Conservation (phyloP, 805 yeast genomes). For the Phaffomyces antillensis region DNA sequence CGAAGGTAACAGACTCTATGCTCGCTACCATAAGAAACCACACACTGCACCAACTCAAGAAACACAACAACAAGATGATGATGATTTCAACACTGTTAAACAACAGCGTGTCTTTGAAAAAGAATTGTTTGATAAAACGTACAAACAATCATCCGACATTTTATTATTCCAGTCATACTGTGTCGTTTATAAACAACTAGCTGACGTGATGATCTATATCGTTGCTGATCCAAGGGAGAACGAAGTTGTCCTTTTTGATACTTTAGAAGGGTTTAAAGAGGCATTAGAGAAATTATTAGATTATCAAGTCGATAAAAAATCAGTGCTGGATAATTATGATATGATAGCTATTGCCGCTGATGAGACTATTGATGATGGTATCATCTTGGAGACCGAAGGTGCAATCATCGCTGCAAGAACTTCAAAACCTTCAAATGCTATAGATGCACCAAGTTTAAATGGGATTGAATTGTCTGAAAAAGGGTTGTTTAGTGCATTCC, state of each 20-base stretch:
- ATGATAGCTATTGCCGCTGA: constrained; percentile 80
- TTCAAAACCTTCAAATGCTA: constrained; percentile 76
- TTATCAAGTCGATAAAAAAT: constrained; percentile 63
- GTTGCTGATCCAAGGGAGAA: constrained; percentile 78
- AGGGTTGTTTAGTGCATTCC: constrained; percentile 77
- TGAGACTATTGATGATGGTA: constrained; percentile 90
- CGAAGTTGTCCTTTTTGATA: constrained; percentile 71
- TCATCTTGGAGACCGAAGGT: constrained; percentile 85
- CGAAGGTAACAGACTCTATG: constrained; percentile 71
- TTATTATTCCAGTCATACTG: constrained; percentile 71
- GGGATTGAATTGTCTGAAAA: constrained; percentile 63
- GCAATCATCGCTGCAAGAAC: constrained; percentile 84
- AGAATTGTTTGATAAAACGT: constrained; percentile 64
- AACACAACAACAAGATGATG: constrained; percentile 19
- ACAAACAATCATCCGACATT: constrained; percentile 74
- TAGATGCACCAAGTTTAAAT: constrained; percentile 55
- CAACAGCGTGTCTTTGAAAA: constrained; percentile 76
- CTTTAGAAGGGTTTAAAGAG: constrained; percentile 70
- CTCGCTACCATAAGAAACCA: constrained; percentile 77
- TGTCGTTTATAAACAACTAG: constrained; percentile 78
- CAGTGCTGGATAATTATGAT: constrained; percentile 78
- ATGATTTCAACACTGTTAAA: constrained; percentile 32
- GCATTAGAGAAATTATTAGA: constrained; percentile 72
- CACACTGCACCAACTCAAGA: constrained; percentile 23
- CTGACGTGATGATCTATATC: constrained; percentile 67